Base-by-base conservation (phyloP, 306 rosid species). In the Senna tora region DNA sequence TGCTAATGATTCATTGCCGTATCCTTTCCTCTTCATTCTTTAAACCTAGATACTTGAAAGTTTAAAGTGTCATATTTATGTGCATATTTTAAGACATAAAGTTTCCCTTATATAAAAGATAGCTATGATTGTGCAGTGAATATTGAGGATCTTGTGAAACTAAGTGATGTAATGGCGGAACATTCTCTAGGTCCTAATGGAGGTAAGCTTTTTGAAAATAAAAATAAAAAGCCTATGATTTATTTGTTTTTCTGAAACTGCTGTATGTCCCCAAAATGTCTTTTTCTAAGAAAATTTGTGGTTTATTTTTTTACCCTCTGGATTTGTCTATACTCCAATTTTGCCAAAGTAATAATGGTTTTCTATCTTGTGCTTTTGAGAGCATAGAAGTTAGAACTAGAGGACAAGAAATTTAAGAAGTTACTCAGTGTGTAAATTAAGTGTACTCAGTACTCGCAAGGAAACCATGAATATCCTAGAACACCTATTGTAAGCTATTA, bases 181-280 rank as follows among this genome's bases (percentile, higher is more conserved):
- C 97, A 91, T 79, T 82, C 92, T 43, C 95, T 91, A 76, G 96
- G 98, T 71, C 98, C 98, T 46, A 91, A 91, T 80, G 96, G 98
- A 78, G 98, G 98, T 93, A 66, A 73, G 78, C 11, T 11, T 8
- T 68, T 57, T 28, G 5, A 60, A 36, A 38, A 16, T 0, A 8
- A 60, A 36, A 38, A 16, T 0, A 41, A 10, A 61, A 33, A 45
- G 33, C 6, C 65, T 57, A 21, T 32, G 5, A 21, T 17, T 17
- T 32, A 15, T 51, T 53, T 30, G 2, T 28, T 62, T 32, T 34
- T 9, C 20, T 32, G 49, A 28, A 58, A n/a, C n/a, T 67, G 54
- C 13, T 19, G 3, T 2, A 13, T 51, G 46, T 17, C 34, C n/a
- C 51, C 30, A 57, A 21, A 28, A 22, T 28, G 34, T 5, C 1